A percentile compares a stretch with the other conserved stretches of the same genome.
These are phyloP conservation scores for Saturnispora sekii DNA, from an alignment of 805 yeast species.

Conservation along the genomic window DNA sequence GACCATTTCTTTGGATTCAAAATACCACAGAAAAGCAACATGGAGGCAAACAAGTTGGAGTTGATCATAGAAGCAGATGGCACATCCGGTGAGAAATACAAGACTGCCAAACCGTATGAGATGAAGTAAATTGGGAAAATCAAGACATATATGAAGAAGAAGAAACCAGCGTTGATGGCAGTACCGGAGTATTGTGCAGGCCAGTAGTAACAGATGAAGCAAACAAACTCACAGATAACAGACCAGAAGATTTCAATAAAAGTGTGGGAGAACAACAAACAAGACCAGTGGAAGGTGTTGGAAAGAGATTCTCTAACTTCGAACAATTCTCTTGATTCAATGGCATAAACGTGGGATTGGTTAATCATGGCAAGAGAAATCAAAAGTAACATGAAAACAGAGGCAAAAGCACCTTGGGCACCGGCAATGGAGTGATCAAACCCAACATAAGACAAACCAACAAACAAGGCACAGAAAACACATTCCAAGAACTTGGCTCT, in stretches of 20 bases:
- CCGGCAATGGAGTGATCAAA: slow-evolving; percentile 43
- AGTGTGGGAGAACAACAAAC: slow-evolving; percentile 43
- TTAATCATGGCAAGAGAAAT: slow-evolving; percentile 53
- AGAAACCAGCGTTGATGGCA: slow-evolving; percentile 39
- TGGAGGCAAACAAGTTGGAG: slow-evolving; percentile 46
- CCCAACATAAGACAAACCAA: slow-evolving; percentile 52
- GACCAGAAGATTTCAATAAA: slow-evolving; percentile 57
- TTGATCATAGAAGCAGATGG: slow-evolving; percentile 56
- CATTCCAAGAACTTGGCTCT: slow-evolving; percentile 40
- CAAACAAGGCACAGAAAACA: slow-evolving; percentile 35
- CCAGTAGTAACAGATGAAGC: slow-evolving; percentile 31
- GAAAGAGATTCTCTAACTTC: slow-evolving; percentile 64
- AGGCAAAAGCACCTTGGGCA: slow-evolving; percentile 45
- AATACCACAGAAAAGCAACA: slow-evolving; percentile 60
- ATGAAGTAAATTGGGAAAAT: slow-evolving; percentile 38
- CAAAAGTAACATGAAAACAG: slow-evolving; percentile 47
- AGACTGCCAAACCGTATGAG: slow-evolving; percentile 44
- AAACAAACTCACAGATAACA: slow-evolving; percentile 37
- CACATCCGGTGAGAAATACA: slow-evolving; percentile 54
- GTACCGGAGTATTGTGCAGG: slow-evolving; percentile 29
- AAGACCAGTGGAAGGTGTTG: slow-evolving; percentile 64
- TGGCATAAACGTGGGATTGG: slow-evolving; percentile 54
- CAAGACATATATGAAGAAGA: slow-evolving; percentile 25
- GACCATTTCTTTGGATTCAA: slow-evolving; percentile 45
- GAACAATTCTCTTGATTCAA: slow-evolving; percentile 47